Base-by-base conservation (phyloP, 2,329 filamentous ascomycete genomes). In the Phialemoniopsis sp. region DNA sequence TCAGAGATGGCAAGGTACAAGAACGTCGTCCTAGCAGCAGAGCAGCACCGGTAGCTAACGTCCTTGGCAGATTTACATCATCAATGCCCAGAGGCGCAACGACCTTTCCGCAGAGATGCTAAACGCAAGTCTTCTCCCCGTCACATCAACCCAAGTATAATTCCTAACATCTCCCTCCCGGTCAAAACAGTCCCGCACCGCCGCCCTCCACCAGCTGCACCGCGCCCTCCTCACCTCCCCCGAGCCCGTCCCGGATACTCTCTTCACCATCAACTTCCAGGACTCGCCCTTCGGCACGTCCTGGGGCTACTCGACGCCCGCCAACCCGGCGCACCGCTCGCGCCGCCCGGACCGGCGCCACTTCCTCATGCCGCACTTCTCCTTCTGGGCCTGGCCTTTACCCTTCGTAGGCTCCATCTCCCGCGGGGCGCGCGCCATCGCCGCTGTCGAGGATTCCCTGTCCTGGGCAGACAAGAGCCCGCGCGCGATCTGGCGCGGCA, bases 291-390 rank as follows among this genome's bases (percentile, higher is more conserved):
- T 58, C 29, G 51, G 63, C n/a, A 58, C 60, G 7, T 56, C 66
- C 3, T 67, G 69, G 54, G 66, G 66, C 12, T 74, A 76, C 56
- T 60, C 67, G n/a, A 66, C 69, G 3, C 62, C 66, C 8, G 64
- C 65, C 16, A 59, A 66, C 51, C 61, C 66, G 0, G 42, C 43
- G 5, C 58, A 56, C 13, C 39, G 42, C 16, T 10, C 51, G 30
- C 37, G 44, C 35, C 42, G 52, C 43, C 41, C 46, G 13, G 34
- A 49, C 38, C 41, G 46, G 8, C 65, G 66, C 29, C 60, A 60
- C 42, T 77, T 73, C 56, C 53, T 73, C 5, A 71, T 78, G 59
- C 74, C 73, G 41, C 76, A 73, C 59, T 81, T 74, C 62, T 65
- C 63, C 50, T 74, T 69, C 59, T 78, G 68, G 68, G 65, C 68